A percentile compares a stretch with the other conserved stretches of the same genome.
Evolutionary conservation across 78 protist species (phyloP).

Genomic region (Emiliania huxleyi): DNA sequence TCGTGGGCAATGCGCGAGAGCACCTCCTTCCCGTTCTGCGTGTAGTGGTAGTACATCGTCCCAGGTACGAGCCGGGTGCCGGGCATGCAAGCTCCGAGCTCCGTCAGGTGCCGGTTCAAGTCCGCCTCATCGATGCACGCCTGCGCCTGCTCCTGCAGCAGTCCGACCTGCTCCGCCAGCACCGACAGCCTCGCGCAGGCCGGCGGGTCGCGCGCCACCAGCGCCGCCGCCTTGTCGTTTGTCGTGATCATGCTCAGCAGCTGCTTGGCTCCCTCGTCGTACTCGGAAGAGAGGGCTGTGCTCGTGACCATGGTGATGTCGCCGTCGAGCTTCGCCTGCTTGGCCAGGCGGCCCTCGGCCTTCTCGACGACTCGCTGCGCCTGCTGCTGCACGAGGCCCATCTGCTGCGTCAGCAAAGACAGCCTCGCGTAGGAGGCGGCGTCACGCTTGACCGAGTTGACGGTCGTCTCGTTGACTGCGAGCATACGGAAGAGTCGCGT

Average conservation of each 20-base stretch:
- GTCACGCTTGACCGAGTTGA: not conserved
- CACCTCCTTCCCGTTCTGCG: not conserved
- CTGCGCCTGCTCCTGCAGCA: conserved; percentile 5
- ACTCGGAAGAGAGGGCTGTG: not conserved
- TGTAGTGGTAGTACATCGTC: not conserved
- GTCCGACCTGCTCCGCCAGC: not conserved
- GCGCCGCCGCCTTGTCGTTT: not conserved
- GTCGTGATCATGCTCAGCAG: not conserved
- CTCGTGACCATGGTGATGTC: not conserved
- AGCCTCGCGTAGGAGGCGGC: not conserved
- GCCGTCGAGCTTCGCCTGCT: no score
- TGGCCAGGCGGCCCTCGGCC: not conserved
- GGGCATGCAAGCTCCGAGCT: not conserved
- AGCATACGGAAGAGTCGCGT: no score
- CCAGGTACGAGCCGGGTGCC: not conserved
- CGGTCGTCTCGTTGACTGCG: not conserved
- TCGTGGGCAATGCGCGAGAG: not conserved
- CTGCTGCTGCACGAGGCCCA: not conserved
- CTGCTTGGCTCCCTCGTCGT: not conserved
- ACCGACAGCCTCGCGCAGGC: not conserved
- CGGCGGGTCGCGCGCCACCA: not conserved
- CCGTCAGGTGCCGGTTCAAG: not conserved
- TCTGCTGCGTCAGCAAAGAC: not conserved
- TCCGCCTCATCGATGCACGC: not conserved
- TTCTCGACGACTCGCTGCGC: not conserved